A percentile compares a stretch with the other conserved stretches of the same genome.
phyloP scores from a whole-genome alignment of 2,329 filamentous ascomycete species.

The Tothia fuscella region DNA sequence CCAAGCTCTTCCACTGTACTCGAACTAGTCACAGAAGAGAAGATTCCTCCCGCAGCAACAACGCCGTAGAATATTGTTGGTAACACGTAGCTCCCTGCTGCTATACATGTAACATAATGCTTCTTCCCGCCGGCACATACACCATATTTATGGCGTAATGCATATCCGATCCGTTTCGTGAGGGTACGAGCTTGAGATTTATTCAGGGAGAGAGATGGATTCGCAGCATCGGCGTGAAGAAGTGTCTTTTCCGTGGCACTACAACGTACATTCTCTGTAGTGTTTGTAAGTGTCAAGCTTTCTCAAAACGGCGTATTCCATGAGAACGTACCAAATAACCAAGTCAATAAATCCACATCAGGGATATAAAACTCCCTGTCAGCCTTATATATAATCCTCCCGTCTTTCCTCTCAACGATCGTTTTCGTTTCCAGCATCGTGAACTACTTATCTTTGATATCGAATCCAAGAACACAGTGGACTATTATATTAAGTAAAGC shows the following conservation, averaged over 20 bases:
- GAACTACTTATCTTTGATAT: too few species aligned
- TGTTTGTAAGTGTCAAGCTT: constrained; percentile 9
- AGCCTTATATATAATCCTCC: constrained; percentile 3
- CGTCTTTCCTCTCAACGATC: constrained; percentile 5
- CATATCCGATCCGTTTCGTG: constrained; percentile 42
- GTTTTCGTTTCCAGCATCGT: too few species aligned
- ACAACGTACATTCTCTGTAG: not conserved
- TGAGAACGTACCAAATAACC: constrained; percentile 26
- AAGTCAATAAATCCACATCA: constrained; percentile 28
- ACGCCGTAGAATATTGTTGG: constrained; percentile 44
- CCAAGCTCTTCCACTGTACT: constrained; percentile 41
- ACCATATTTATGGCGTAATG: constrained; percentile 41
- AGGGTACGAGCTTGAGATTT: constrained; percentile 38
- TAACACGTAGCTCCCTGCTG: constrained; percentile 44
- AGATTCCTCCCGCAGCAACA: constrained; percentile 48
- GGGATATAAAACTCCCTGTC: constrained; percentile 17
- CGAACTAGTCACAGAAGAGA: constrained; percentile 41
- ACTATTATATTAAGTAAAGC: too few species aligned
- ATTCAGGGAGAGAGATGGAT: constrained; percentile 42
- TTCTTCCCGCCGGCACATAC: constrained; percentile 36
- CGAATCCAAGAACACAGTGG: too few species aligned
- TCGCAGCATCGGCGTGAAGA: constrained; percentile 45
- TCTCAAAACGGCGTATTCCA: not conserved
- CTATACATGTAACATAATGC: constrained; percentile 43
- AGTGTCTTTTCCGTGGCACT: constrained; percentile 35